These are phyloP conservation scores for Sphaceloma murrayae DNA, from an alignment of 2,329 filamentous ascomycete genomes.

Conservation along the genomic window DNA sequence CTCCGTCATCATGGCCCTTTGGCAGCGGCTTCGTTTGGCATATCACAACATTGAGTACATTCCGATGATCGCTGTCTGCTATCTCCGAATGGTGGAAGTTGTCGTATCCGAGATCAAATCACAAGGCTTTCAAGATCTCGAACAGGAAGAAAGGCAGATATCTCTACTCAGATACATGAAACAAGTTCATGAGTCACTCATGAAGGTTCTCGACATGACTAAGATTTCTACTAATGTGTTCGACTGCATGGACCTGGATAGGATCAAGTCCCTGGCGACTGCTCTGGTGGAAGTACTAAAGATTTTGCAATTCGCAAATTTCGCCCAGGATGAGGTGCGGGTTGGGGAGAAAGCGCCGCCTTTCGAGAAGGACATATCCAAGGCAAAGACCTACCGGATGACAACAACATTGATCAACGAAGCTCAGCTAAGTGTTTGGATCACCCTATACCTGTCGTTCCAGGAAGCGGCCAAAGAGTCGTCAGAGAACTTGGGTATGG, in stretches of 20 bases:
- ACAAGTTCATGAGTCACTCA: slow-evolving; percentile 66
- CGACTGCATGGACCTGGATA: slow-evolving; percentile 73
- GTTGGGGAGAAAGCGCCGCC: slow-evolving; percentile 46
- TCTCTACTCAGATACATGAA: slow-evolving; percentile 68
- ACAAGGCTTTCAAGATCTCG: slow-evolving; percentile 45
- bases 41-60: slow-evolving; percentile 76
- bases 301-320: slow-evolving; percentile 66
- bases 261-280: slow-evolving; percentile 62
- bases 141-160: slow-evolving; percentile 56
- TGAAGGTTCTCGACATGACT: slow-evolving; percentile 56
- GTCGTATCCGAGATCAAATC: slow-evolving; percentile 61
- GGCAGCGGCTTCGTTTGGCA: slow-evolving; percentile 82
- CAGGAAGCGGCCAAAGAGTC: slow-evolving; percentile 65
- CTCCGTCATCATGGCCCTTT: slow-evolving; percentile 75
- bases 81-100: slow-evolving; percentile 75
- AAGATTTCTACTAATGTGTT: slow-evolving; percentile 60
- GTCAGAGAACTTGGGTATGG: slow-evolving; percentile 47
- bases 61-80: slow-evolving; percentile 81
- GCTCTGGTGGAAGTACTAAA: slow-evolving; percentile 62
- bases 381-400: slow-evolving; percentile 12
- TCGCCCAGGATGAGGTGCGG: slow-evolving; percentile 78
- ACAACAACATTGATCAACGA: slow-evolving; percentile 50
- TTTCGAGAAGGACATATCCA: slow-evolving; percentile 10
- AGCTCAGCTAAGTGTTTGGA: slow-evolving; percentile 81
- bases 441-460: slow-evolving; percentile 70